Conservation (phyloP, 1,284 basidiomycete species). For the Rhodotorula sp. region DNA sequence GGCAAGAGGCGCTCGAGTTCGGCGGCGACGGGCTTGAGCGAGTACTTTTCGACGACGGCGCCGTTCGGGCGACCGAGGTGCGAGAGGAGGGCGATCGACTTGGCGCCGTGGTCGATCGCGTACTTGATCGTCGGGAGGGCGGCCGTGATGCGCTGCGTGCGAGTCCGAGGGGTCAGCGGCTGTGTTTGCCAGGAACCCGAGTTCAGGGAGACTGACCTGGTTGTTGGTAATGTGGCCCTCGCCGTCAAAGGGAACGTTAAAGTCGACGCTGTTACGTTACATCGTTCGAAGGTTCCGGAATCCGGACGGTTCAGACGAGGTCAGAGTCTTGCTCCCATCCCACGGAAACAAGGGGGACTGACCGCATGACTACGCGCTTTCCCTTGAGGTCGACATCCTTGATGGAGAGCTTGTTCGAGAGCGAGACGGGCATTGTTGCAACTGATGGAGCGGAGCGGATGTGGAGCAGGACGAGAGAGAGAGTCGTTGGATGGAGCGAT, state of each 20-base stretch:
- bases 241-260: constrained; percentile 89
- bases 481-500: not conserved
- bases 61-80: constrained; percentile 98
- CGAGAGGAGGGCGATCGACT: constrained; percentile 85
- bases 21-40: constrained; percentile 75
- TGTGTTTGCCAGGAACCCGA: not conserved
- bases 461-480: not conserved
- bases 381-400: constrained; percentile 85
- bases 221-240: constrained; percentile 93
- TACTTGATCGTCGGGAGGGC: constrained; percentile 95
- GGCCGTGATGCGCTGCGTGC: constrained; percentile 83
- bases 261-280: constrained; percentile 63
- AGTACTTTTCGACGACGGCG: constrained; percentile 83
- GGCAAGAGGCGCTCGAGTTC: constrained; percentile 46
- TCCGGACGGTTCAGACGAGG: not conserved
- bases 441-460: not conserved
- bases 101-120: constrained; percentile 79
- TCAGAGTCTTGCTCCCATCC: not conserved
- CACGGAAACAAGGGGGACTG: not conserved
- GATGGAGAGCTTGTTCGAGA: constrained; percentile 70
- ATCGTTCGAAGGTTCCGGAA: not conserved
- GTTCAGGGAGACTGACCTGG: constrained; percentile 62
- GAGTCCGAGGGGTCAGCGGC: not conserved
- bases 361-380: constrained; percentile 88
- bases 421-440: constrained; percentile 8